These are phyloP conservation scores for Cercospora brassicicola DNA, from an alignment of 2,329 filamentous ascomycete genomes.

Conservation along the genomic window DNA sequence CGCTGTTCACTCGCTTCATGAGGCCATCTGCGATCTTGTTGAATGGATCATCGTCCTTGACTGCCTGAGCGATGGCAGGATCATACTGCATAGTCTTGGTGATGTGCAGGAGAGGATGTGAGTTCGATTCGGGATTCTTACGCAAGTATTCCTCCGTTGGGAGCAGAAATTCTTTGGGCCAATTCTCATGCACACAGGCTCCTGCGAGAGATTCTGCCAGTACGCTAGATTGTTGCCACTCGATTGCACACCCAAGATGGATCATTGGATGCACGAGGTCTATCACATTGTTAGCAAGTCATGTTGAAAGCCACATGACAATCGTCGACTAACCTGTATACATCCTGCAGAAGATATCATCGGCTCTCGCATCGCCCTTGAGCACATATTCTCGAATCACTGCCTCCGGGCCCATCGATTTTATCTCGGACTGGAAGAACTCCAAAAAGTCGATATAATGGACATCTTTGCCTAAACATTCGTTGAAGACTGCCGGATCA, in stretches of 20 bases:
- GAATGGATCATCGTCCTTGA: constrained; percentile 12
- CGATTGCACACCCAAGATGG: constrained; percentile 7
- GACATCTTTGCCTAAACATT: not conserved
- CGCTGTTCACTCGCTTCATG: constrained; percentile 7
- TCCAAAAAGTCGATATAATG: constrained; percentile 5
- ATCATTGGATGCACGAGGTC: constrained; percentile 13
- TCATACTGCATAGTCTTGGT: not conserved
- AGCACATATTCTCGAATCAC: constrained; percentile 2
- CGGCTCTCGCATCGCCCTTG: constrained; percentile 1
- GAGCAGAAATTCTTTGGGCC: constrained; percentile 5
- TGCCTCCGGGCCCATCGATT: not conserved
- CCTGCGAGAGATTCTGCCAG: constrained; percentile 8
- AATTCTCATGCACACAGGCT: constrained; percentile 11
- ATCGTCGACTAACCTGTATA: not conserved
- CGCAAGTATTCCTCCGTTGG: constrained; percentile 1
- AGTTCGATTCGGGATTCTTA: not conserved
- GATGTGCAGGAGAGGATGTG: not conserved
- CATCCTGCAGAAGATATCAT: not conserved
- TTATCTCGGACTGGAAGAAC: not conserved
- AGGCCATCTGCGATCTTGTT: constrained; percentile 12
- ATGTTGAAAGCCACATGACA: not conserved
- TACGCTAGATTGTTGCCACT: constrained; percentile 5
- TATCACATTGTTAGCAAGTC: not conserved
- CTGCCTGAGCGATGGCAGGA: constrained; percentile 1
- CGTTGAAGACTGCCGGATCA: not conserved